A percentile compares a stretch with the other conserved stretches of the same genome.
Conservation (phyloP, 768 basidiomycete genomes). For the Pleurotus giganteus region DNA sequence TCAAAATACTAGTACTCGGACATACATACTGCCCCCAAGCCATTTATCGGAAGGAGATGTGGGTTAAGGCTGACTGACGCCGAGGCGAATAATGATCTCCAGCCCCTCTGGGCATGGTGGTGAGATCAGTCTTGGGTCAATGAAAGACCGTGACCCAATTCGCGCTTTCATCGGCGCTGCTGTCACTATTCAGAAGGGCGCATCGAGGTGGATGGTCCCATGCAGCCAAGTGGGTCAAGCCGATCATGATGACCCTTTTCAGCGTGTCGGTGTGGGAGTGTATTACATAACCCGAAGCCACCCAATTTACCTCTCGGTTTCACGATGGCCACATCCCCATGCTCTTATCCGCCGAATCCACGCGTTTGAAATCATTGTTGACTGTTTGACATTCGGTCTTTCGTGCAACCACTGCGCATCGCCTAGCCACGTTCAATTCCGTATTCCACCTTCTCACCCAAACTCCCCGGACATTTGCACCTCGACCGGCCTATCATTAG, state of each 20-base stretch:
- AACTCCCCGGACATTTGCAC: background rate
- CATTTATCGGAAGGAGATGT: background rate
- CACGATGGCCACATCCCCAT: background rate
- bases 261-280: too few species aligned
- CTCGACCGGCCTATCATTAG: background rate
- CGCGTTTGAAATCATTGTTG: too few species aligned
- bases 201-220: too few species aligned
- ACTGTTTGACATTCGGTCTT: too few species aligned
- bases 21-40: background rate
- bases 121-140: background rate
- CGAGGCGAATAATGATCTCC: background rate
- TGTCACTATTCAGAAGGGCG: background rate
- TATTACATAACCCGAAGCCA: background rate
- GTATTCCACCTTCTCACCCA: background rate
- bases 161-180: background rate
- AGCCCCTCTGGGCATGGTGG: background rate
- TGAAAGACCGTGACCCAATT: background rate
- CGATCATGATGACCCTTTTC: too few species aligned
- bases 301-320: background rate
- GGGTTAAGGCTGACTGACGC: conserved; percentile 1
- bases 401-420: too few species aligned
- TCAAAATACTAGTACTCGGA: background rate
- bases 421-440: background rate
- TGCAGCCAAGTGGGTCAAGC: too few species aligned
- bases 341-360: too few species aligned